Evolutionary conservation across 225 moss, liverwort and hornwort genomes (phyloP).

Genomic region (Thuidium tamariscinum): DNA sequence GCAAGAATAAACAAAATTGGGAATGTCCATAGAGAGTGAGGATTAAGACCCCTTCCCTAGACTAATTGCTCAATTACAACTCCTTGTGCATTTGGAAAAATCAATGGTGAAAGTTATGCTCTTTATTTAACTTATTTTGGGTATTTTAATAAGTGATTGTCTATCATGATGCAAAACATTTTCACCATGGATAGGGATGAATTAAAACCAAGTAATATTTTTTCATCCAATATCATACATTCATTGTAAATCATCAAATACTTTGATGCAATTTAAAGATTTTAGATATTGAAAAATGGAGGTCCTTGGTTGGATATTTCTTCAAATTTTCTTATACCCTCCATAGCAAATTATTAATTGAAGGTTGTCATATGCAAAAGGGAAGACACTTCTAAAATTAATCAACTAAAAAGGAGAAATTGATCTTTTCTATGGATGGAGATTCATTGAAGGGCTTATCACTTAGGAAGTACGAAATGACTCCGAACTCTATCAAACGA

Average conservation of each 20-base stretch:
- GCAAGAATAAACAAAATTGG: fast-evolving
- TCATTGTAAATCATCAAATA: background rate
- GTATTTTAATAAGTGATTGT: background rate
- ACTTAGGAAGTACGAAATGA: background rate
- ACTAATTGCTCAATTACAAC: background rate
- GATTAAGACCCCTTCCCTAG: background rate
- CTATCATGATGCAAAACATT: background rate
- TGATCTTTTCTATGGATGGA: background rate
- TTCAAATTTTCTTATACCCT: background rate
- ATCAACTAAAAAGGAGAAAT: background rate
- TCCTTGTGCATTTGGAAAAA: background rate
- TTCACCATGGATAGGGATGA: background rate
- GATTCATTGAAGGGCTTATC: background rate
- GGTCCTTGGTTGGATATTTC: background rate
- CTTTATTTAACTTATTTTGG: background rate
- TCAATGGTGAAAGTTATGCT: fast-evolving
- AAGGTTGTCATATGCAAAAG: background rate
- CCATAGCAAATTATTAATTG: background rate
- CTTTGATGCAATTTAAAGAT: background rate
- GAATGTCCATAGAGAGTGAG: fast-evolving
- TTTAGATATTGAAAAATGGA: background rate
- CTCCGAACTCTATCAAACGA: background rate
- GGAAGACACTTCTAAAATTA: background rate
- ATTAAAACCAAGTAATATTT: fast-evolving
- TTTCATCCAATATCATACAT: background rate